Base-by-base conservation (phyloP, 768 basidiomycete genomes). In the Lyophyllum semitale region DNA sequence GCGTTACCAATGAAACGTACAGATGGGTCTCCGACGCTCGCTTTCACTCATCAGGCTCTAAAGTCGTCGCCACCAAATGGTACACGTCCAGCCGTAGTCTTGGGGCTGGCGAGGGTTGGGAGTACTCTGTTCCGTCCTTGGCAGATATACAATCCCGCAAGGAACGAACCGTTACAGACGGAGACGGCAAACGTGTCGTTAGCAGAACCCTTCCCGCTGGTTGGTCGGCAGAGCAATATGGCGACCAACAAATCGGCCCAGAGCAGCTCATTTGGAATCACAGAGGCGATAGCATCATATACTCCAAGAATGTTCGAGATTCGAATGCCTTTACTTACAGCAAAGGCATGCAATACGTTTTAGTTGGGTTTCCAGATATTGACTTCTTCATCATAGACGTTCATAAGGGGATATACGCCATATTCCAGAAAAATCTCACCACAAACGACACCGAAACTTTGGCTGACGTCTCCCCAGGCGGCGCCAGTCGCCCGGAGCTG, bases 1-100 rank as follows among this genome's bases (percentile, higher is more conserved):
- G 77, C 17, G 77, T 90, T 43, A 89, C 88, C 4, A 90, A 90
- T 60, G 88, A 90, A 66, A 89, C 89, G 0, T 89, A 81, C 59
- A 79, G 88, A 64, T 88, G 80, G 79, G 77, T 89, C 4, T 81
- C 82, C 25, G 88, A 89, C 53, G 77, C 86, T 5, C 81, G 85
- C 42, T 89, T 87, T 75, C 86, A 91, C 62, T 84, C 87, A 3
- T 83, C 82, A 9, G 85, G 85, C 1, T 60, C 68, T 27, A 84
- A 77, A 59, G 68, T 90, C 17, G 71, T 90, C 50, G 86, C 88
- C n/a, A 89, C 88, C 11, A 90, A 90, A 65, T 88, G 88, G 88
- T 89, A 88, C 59, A 88, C 84, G 23, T 83, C 82, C 5, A 59
- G 48, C 3, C 82, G 88, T 7, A 85, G 84, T 47, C 72, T 89